Evolutionary conservation across 257 asterid species (phyloP).

Genomic region (Oldenlandia corymbosa): DNA sequence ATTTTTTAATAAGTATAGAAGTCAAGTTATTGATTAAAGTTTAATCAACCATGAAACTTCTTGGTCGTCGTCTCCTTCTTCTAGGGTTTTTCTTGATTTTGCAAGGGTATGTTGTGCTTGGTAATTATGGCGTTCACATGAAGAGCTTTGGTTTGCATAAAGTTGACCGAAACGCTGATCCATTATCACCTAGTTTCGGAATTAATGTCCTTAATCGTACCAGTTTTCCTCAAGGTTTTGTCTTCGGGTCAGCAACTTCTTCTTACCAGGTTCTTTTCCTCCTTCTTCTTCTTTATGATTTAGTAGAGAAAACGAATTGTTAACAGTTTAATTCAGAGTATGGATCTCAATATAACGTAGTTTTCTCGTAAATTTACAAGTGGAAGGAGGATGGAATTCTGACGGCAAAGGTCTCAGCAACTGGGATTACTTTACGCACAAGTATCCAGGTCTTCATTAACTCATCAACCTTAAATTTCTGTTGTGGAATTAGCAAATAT

Average conservation of each 20-base stretch:
- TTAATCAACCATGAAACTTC: too few species aligned
- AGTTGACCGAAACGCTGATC: neutral
- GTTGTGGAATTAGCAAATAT: too few species aligned
- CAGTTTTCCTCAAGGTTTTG: neutral
- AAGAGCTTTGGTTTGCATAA: neutral
- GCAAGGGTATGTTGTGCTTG: neutral
- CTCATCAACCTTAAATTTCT: too few species aligned
- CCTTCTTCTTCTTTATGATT: too few species aligned
- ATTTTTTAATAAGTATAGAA: too few species aligned
- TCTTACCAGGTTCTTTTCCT: neutral
- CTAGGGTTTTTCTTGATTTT: neutral
- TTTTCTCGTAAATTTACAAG: constrained; percentile 19
- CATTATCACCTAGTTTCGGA: neutral
- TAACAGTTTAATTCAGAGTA: too few species aligned
- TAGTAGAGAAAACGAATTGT: too few species aligned
- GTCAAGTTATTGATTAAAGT: too few species aligned
- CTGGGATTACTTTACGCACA: constrained; percentile 29
- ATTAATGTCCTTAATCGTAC: neutral
- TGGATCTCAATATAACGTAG: too few species aligned
- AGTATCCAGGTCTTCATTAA: constrained; percentile 21
- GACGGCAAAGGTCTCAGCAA: constrained; percentile 34
- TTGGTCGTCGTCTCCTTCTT: too few species aligned
- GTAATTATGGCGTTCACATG: neutral
- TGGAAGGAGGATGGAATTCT: constrained; percentile 31
- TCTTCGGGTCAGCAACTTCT: constrained; percentile 5